These are phyloP conservation scores for Starmerella bombi DNA, from an alignment of 805 yeast species.

Conservation along the genomic window DNA sequence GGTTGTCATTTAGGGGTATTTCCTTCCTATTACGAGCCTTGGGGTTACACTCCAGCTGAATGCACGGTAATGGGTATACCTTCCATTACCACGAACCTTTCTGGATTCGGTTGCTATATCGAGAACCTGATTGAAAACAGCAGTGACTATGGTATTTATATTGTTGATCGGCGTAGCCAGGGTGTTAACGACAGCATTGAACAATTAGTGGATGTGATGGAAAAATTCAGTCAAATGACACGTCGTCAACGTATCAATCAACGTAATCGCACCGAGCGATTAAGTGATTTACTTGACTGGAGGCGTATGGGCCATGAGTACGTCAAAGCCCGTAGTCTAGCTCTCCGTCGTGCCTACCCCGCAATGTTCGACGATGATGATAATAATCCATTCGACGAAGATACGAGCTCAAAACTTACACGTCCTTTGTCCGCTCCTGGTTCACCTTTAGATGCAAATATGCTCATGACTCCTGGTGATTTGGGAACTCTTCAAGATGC, in stretches of 20 bases:
- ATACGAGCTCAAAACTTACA: slow-evolving; percentile 43
- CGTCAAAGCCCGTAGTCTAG: slow-evolving; percentile 83
- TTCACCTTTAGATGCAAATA: slow-evolving; percentile 65
- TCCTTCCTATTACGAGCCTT: slow-evolving; percentile 97
- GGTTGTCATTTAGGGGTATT: slow-evolving; percentile 97
- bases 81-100: slow-evolving; percentile 84
- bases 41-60: slow-evolving; percentile 99
- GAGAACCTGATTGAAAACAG: slow-evolving; percentile 92
- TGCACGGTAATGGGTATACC: slow-evolving; percentile 99
- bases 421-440: slow-evolving; percentile 96
- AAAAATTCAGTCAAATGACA: slow-evolving; percentile 71
- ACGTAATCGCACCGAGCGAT: slow-evolving; percentile 90
- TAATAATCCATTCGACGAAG: slow-evolving; percentile 26
- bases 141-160: slow-evolving; percentile 90
- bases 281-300: slow-evolving; percentile 91
- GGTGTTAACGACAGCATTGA: slow-evolving; percentile 86
- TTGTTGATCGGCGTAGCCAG: slow-evolving; percentile 87
- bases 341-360: slow-evolving; percentile 88
- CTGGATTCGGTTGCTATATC: slow-evolving; percentile 98
- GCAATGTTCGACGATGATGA: slow-evolving; percentile 43
- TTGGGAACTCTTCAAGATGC: slow-evolving; percentile 92
- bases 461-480: slow-evolving; percentile 94
- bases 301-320: slow-evolving; percentile 95
- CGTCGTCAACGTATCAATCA: slow-evolving; percentile 96
- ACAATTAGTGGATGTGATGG: slow-evolving; percentile 82